Conservation (phyloP, 2,329 filamentous ascomycete species). For the Colletotrichum sansevieriae region DNA sequence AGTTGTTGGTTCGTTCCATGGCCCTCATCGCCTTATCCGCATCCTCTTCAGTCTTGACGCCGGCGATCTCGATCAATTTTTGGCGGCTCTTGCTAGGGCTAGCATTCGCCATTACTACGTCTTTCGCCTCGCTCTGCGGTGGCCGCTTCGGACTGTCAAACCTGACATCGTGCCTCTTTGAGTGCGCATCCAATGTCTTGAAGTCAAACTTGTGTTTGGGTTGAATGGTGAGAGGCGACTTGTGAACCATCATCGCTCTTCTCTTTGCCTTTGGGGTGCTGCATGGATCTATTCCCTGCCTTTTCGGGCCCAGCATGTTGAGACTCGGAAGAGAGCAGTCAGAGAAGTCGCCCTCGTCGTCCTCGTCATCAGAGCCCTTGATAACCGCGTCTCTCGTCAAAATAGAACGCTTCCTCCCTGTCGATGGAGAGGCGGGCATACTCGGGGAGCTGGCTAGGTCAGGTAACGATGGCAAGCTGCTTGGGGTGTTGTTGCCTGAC, state of each 20-base stretch:
- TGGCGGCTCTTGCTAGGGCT: conserved; percentile 39
- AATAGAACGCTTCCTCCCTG: conserved; percentile 34
- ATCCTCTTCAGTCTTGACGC: conserved; percentile 55
- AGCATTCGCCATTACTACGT: conserved; percentile 42
- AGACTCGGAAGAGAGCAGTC: conserved; percentile 71
- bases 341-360: conserved; percentile 62
- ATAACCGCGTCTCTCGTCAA: conserved; percentile 70
- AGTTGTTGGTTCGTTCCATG: conserved; percentile 62
- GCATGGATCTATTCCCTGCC: conserved; percentile 44
- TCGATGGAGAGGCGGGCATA: conserved; percentile 46
- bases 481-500: conserved; percentile 12
- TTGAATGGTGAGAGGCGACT: conserved; percentile 64
- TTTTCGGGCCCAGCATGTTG: conserved; percentile 35
- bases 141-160: conserved; percentile 66
- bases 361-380: conserved; percentile 79
- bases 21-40: conserved; percentile 61
- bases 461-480: conserved; percentile 19
- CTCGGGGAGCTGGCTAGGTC: conserved; percentile 42
- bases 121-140: conserved; percentile 52
- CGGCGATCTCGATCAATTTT: conserved; percentile 41
- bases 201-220: conserved; percentile 74
- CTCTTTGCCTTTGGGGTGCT: conserved; percentile 64
- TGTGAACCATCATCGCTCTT: conserved; percentile 54
- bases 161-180: conserved; percentile 69
- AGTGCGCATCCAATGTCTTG: conserved; percentile 70